Conservation (phyloP, 2,329 filamentous ascomycete species). For the Fusarium goolgardi region DNA sequence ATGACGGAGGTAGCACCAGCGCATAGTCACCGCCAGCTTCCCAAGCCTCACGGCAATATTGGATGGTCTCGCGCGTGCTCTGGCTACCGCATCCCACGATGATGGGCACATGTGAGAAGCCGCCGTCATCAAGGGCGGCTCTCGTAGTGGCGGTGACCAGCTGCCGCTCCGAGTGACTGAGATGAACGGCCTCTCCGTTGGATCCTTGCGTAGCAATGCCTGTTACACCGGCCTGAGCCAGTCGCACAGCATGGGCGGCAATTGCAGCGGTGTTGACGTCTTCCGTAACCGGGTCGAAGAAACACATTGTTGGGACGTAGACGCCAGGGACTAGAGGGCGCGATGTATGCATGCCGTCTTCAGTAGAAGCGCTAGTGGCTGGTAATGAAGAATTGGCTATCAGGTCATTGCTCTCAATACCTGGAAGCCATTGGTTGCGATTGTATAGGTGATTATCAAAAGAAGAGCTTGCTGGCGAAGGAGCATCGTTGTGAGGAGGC, state of each 20-base stretch:
- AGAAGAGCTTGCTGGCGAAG: slow-evolving; percentile 35
- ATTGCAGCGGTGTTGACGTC: slow-evolving; percentile 74
- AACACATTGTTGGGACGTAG: slow-evolving; percentile 80
- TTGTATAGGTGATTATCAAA: slow-evolving; percentile 41
- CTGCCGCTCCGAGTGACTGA: slow-evolving; percentile 76
- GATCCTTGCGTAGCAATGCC: slow-evolving; percentile 83
- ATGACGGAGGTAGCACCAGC: slow-evolving; percentile 79
- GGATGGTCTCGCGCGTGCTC: slow-evolving; percentile 78
- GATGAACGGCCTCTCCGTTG: slow-evolving; percentile 85
- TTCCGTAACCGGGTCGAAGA: slow-evolving; percentile 74
- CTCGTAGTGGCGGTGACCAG: slow-evolving; percentile 77
- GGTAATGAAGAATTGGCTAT: slow-evolving; percentile 52
- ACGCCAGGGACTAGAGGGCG: slow-evolving; percentile 64
- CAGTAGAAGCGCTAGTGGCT: slow-evolving; percentile 55
- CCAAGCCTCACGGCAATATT: slow-evolving; percentile 75
- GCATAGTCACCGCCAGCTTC: slow-evolving; percentile 79
- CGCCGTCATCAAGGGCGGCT: slow-evolving; percentile 72
- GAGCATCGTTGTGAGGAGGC: slow-evolving; percentile 43
- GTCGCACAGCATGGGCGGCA: slow-evolving; percentile 70
- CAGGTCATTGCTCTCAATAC: slow-evolving; percentile 38
- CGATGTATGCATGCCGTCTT: slow-evolving; percentile 52
- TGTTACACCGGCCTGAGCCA: slow-evolving; percentile 78
- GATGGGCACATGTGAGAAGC: slow-evolving; percentile 73
- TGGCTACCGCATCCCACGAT: slow-evolving; percentile 82
- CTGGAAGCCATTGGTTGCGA: slow-evolving; percentile 49